Conservation (phyloP, 1,284 basidiomycete species). For the Ganoderma lingzhi region DNA sequence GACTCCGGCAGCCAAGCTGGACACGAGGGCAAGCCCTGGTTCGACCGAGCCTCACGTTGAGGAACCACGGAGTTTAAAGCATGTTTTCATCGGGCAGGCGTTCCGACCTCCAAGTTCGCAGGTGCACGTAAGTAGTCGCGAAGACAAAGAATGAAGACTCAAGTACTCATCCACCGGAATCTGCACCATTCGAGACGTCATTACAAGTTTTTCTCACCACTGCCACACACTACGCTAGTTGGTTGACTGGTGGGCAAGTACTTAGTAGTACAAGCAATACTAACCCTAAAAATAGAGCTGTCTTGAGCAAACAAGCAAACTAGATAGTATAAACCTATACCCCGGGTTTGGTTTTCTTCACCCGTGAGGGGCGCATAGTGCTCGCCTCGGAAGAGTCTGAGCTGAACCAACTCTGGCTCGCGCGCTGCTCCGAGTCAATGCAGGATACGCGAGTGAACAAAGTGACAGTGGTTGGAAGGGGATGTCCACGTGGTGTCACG, state of each 20-base stretch:
- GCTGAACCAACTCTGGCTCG: not conserved
- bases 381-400: not conserved
- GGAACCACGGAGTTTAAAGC: not conserved
- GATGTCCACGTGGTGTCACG: conserved; percentile 27
- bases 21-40: not conserved
- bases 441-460: not conserved
- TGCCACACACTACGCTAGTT: not conserved
- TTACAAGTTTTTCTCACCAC: not conserved
- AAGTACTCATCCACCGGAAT: conserved; percentile 3
- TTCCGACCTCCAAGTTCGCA: conserved; percentile 1
- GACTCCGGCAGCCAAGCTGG: not conserved
- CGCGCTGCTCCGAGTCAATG: not conserved
- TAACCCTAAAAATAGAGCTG: not conserved
- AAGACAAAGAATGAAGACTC: not conserved
- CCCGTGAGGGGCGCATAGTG: not conserved
- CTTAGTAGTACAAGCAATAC: not conserved
- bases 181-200: conserved; percentile 4
- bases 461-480: conserved; percentile 17
- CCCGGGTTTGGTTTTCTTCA: not conserved
- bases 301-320: not conserved
- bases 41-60: not conserved
- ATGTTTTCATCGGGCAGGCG: not conserved
- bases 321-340: not conserved
- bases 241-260: not conserved
- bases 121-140: not conserved